Evolutionary conservation across 306 rosid species (phyloP), one percentile per base, ranked within the genome.

Genomic region (Prunus mongolica): DNA sequence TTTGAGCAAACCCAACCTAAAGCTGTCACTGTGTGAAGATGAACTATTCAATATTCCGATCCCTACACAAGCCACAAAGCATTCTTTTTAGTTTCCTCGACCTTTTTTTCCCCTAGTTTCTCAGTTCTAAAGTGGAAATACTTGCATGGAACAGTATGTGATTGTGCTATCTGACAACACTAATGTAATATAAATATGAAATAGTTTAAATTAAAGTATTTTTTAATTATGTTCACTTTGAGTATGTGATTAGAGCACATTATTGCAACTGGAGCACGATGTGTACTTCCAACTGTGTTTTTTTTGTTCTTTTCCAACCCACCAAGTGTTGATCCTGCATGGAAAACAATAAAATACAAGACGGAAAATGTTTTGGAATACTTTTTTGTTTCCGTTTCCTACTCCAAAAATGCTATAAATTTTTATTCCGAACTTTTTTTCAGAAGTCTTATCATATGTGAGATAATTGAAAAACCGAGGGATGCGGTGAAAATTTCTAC

Each of bases 1-100:
- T 87, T 95, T 71, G 98, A 95, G 91, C 97, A 92, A 83, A 80
- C 81, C 73, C 98, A 92, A 77, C 99, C 97, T 70, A 92, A 95
- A 84, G 93, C 95, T 65, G 88, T 91, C 30, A 77, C 71, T 50
- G 75, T 69, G 8, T 51, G 32, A 57, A 38, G 46, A 20, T 28
- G 58, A 8, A 54, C 9, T 25, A 56, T 22, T 25, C 18, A 25
- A 38, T 83, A 76, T 32, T 58, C 47, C 41, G 57, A 38, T 52
- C 38, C 55, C 16, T 75, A 72, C 63, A 54, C 44, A 55, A 20
- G 56, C 45, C 38, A 80, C 22, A 69, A 71, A 76, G 75, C 77
- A 25, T 57, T 69, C 62, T 25, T 67, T 32, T 27, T 12, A 67
- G n/a, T 65, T 28, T 66, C 65, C 25, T 70, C 64, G 56, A 20